phyloP scores from a whole-genome alignment of 768 basidiomycete genomes.

The Xerocomellus chrysenteron region DNA sequence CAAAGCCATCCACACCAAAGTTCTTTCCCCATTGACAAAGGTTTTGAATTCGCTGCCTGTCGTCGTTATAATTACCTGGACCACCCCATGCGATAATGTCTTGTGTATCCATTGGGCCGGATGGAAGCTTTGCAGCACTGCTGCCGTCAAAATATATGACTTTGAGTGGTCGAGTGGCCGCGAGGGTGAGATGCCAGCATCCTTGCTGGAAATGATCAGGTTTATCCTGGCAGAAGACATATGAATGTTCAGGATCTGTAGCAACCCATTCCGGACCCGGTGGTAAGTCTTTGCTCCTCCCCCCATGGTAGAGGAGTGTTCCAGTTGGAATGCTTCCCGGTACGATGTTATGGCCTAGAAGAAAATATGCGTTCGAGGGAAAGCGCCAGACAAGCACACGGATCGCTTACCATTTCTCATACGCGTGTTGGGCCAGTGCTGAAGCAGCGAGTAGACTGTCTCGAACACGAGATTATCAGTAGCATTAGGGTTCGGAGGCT shows the following conservation, averaged over 20 bases:
- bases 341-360: slow-evolving; percentile 24
- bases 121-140: slow-evolving; percentile 44
- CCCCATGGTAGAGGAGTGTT: slow-evolving; percentile 38
- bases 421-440: slow-evolving; percentile 47
- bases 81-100: slow-evolving; percentile 47
- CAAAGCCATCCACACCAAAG: slow-evolving; percentile 44
- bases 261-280: slow-evolving; percentile 33
- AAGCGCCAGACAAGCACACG: slow-evolving; percentile 10
- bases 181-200: slow-evolving; percentile 20
- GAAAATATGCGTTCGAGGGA: slow-evolving; percentile 10
- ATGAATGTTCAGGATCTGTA: slow-evolving; percentile 37
- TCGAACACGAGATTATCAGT: slow-evolving; percentile 29
- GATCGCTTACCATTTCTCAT: slow-evolving; percentile 41
- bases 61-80: slow-evolving; percentile 21
- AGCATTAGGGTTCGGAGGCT: slow-evolving; percentile 21
- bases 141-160: slow-evolving; percentile 54
- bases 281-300: slow-evolving; percentile 22
- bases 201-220: not conserved
- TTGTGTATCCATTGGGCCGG: slow-evolving; percentile 46
- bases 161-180: slow-evolving; percentile 35
- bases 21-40: slow-evolving; percentile 46
- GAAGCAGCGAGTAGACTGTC: slow-evolving; percentile 31
- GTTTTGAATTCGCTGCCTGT: slow-evolving; percentile 35
- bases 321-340: slow-evolving; percentile 35
- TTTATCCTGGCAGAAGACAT: slow-evolving; percentile 34